Evolutionary conservation across 2,329 filamentous ascomycete species (phyloP).

Genomic region (Teratosphaeria pseudoeucalypti): DNA sequence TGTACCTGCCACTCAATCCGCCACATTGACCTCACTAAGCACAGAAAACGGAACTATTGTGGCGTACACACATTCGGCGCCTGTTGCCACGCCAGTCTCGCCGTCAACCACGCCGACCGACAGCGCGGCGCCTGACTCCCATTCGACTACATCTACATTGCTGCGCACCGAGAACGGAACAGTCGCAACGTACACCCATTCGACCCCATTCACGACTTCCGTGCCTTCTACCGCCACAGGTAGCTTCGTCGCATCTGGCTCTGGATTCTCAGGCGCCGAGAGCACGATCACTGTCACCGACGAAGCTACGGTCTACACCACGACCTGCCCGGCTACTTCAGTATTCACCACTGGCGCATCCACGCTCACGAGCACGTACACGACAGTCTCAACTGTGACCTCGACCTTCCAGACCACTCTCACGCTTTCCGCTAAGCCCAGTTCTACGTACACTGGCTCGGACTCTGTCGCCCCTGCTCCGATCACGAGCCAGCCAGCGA

Average conservation of each 20-base stretch:
- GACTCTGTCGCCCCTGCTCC: conserved; percentile 1
- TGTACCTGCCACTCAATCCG: background rate
- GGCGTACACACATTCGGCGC: background rate
- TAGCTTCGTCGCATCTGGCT: background rate
- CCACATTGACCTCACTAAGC: background rate
- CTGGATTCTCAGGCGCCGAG: background rate
- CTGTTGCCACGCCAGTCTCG: background rate
- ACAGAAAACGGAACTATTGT: background rate
- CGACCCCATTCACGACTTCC: background rate
- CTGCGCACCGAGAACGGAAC: conserved; percentile 1
- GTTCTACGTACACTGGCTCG: background rate
- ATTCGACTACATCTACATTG: background rate
- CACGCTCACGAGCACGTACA: conserved; percentile 6
- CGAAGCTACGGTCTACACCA: conserved; percentile 6
- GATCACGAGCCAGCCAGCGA: conserved; percentile 6
- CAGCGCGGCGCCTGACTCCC: background rate
- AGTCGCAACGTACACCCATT: background rate
- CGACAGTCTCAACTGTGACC: conserved; percentile 8
- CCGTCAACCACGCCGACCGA: background rate
- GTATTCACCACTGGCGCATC: background rate
- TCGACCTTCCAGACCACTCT: background rate
- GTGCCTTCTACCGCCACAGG: background rate
- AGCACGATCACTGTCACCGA: conserved; percentile 4
- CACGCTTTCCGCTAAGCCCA: background rate
- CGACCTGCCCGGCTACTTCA: conserved; percentile 6